Base-by-base conservation (phyloP, 768 basidiomycete species). In the Clitopilus passeckerianus region DNA sequence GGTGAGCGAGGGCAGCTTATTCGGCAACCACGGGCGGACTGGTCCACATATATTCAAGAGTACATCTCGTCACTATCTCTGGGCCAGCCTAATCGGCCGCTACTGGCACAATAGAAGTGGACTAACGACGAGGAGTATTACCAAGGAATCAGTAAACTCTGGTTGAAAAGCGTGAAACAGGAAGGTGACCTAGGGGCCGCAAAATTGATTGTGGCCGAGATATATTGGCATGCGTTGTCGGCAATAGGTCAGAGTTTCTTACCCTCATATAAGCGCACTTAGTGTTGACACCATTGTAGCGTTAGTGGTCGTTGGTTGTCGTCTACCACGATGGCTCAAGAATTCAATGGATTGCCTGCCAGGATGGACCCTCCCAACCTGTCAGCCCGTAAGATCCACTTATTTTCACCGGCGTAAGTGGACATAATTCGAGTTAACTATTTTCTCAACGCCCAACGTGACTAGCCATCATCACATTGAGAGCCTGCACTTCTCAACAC, bases 401-500 rank as follows among this genome's bases (percentile, higher is more conserved):
- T 93, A 58, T 91, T 84, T 67, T 72, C 91, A 37, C 86, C 90
- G 4, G 77, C 77, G 89, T 89, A 66, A 57, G 83, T 70, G 27
- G 7, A n/a, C n/a, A 59, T 27, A 3, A 5, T 33, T 43, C 35
- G 43, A 18, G 52, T n/a, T 33, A 6, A 43, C 10, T n/a, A 37
- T 18, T 6, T 10, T 27, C 18, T 8, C 44, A 24, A 56, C 20
- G n/a, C 14, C 34, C n/a, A 41, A 15, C 5, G 37, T 14, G 43
- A 34, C 14, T 41, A 92, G 90, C 35, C 86, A 89, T 58, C 89
- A 91, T 68, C 83, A 88, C 65, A 77, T 92, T 15, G 90, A 93
- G 67, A 89, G 89, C 66, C 71, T 90, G 4, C 87, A 91, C 68
- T 85, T 91, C 64, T 76, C 76, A 4, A 73, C 80, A 0, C 57